Percentiles rank a stretch among this genome's conserved stretches.
Conservation (phyloP, 208 protist genomes). For the Crithidia brevicula region DNA sequence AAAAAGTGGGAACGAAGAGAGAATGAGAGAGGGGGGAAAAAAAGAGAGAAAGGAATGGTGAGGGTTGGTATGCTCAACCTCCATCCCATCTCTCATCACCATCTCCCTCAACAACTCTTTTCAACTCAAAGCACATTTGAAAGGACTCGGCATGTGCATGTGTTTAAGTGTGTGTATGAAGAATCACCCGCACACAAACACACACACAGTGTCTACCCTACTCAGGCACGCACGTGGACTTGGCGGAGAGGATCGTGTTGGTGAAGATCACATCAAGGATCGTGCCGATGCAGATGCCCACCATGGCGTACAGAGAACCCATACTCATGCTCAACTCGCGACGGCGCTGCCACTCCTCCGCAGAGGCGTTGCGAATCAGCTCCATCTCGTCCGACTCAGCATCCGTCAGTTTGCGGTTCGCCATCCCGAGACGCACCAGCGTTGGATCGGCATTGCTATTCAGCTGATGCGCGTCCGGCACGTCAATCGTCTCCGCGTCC, state of each 20-base stretch:
- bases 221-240: slow-evolving; percentile 12
- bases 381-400: slow-evolving; percentile 38
- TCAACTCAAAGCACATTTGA: no score
- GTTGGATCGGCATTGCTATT: slow-evolving; percentile 5
- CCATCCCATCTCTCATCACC: no score
- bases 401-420: not conserved
- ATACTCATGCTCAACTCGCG: slow-evolving; percentile 89
- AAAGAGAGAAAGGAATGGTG: slow-evolving; percentile 1
- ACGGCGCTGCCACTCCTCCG: slow-evolving; percentile 52
- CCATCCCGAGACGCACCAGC: slow-evolving; percentile 1
- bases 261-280: slow-evolving; percentile 78
- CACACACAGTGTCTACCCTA: not conserved
- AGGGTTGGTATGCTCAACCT: no score
- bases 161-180: no score
- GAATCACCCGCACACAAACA: no score
- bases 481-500: not conserved
- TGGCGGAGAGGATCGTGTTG: slow-evolving; percentile 52
- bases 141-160: no score
- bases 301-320: slow-evolving; percentile 74
- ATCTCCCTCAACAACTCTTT: no score
- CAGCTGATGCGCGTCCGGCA: not conserved
- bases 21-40: not conserved
- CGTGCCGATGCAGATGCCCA: slow-evolving; percentile 79
- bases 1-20: slow-evolving; percentile 1
- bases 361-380: slow-evolving; percentile 25